Evolutionary conservation across 2,329 filamentous ascomycete genomes (phyloP), one percentile per base, ranked within the genome.

Genomic region (Cadophora sp.): DNA sequence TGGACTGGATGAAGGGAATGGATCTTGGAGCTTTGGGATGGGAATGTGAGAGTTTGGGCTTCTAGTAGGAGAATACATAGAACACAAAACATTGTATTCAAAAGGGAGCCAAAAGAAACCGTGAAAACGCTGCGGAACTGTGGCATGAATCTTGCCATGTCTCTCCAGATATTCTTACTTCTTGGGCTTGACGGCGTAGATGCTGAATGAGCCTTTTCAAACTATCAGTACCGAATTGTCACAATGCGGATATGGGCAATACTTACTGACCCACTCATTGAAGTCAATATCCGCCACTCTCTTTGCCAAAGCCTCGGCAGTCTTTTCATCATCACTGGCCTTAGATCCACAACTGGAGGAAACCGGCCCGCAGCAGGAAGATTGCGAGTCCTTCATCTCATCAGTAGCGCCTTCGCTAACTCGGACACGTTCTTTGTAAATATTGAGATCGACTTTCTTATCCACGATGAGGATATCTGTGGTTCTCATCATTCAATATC

Each of bases 201-300:
- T 63, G 19, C 61, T 63, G 29, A 37, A 53, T 37, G 61, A 63
- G 29, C 61, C 19, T 59, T 9, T 37, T 5, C 6, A 37, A 3
- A 51, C 19, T 14, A 34, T 63, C 27, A 63, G 43, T 4, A n/a
- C 6, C 3, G 43, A n/a, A 48, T 9, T 48, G 8, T 6, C 43
- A 2, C 16, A 3, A 1, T 22, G 19, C n/a, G n/a, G 24, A 27
- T 19, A 12, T 22, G 14, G 48, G 31, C 8, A 61, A 31, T 24
- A 81, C 83, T 77, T 73, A 85, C 83, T 84, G 69, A 80, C 83
- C 81, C 81, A 86, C 64, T 82, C 79, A 75, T 86, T 87, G 56
- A 85, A 80, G 71, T 86, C 81, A n/a, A 67, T 63, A n/a, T 66
- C 66, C 9, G 59, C 68, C 40, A 65, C 55, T 19, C 48, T 48